Evolutionary conservation across 1,284 basidiomycete genomes (phyloP).

Genomic region (Leccinum fuscescens): DNA sequence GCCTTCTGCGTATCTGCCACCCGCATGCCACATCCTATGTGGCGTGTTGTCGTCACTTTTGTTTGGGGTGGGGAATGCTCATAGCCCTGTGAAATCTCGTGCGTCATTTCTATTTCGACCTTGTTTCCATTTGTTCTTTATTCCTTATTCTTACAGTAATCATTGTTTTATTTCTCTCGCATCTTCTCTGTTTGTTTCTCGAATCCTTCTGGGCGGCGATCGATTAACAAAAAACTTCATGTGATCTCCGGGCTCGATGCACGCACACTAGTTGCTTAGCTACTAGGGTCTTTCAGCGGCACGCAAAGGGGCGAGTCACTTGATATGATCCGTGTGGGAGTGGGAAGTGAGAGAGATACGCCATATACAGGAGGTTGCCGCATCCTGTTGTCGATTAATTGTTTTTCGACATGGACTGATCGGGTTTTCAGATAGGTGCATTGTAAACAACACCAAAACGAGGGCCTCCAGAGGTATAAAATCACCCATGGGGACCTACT

Average conservation of each 20-base stretch:
- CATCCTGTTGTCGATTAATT: neutral
- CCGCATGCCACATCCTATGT: neutral
- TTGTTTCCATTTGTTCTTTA: neutral
- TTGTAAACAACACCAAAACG: conserved; percentile 14
- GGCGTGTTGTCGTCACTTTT: neutral
- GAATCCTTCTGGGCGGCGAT: neutral
- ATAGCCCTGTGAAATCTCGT: neutral
- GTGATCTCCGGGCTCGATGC: neutral
- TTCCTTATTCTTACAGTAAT: neutral
- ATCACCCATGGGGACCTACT: too few relatives aligned
- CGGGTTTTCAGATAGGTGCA: neutral
- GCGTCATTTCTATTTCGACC: neutral
- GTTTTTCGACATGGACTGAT: neutral
- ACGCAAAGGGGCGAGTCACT: neutral
- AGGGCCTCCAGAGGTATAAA: conserved; percentile 10
- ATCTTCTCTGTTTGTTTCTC: too few relatives aligned
- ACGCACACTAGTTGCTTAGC: neutral
- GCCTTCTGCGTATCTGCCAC: neutral
- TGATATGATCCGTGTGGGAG: neutral
- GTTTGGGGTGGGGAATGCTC: neutral
- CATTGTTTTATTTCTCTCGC: neutral
- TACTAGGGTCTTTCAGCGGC: neutral
- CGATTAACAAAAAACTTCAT: too few relatives aligned
- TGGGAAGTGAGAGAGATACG: neutral
- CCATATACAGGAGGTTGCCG: neutral